Conservation (phyloP, 179 eudicot species). For the Gypsophila paniculata region DNA sequence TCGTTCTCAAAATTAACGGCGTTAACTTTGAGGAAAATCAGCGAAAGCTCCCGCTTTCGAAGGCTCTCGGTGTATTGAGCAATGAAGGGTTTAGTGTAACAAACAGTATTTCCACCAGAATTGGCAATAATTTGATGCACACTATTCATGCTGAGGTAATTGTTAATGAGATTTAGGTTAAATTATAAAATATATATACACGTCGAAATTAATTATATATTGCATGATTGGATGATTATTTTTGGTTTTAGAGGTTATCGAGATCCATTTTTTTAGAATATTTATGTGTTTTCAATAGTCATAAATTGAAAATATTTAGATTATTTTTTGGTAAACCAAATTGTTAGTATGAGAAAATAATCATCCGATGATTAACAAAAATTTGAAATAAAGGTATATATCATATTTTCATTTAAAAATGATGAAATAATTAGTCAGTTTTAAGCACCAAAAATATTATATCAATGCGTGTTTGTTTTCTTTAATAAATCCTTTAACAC, state of each 20-base stretch:
- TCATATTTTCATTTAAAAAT: too few species aligned
- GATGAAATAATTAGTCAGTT: too few species aligned
- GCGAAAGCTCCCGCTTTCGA: slow-evolving; percentile 15
- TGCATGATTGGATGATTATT: neutral
- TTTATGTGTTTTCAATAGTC: neutral
- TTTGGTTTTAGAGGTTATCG: neutral
- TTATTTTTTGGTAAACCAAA: too few species aligned
- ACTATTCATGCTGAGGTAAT: slow-evolving; percentile 24
- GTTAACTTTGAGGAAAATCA: neutral
- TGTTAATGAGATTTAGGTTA: too few species aligned
- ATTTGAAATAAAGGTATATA: too few species aligned
- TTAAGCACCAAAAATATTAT: too few species aligned
- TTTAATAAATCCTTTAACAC: too few species aligned
- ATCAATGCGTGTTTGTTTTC: too few species aligned
- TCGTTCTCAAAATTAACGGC: neutral
- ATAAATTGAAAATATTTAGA: neutral
- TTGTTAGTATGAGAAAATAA: too few species aligned
- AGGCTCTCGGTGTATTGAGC: slow-evolving; percentile 5
- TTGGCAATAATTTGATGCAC: slow-evolving; percentile 11
- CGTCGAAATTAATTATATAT: too few species aligned
- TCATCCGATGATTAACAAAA: too few species aligned
- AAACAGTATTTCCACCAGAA: slow-evolving; percentile 15
- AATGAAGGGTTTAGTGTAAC: slow-evolving; percentile 16
- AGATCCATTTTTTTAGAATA: neutral
- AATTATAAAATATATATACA: too few species aligned